Evolutionary conservation across 108 stramenopile species (phyloP), one percentile per base, ranked within the genome.

Genomic region (Bacterosira constricta): DNA sequence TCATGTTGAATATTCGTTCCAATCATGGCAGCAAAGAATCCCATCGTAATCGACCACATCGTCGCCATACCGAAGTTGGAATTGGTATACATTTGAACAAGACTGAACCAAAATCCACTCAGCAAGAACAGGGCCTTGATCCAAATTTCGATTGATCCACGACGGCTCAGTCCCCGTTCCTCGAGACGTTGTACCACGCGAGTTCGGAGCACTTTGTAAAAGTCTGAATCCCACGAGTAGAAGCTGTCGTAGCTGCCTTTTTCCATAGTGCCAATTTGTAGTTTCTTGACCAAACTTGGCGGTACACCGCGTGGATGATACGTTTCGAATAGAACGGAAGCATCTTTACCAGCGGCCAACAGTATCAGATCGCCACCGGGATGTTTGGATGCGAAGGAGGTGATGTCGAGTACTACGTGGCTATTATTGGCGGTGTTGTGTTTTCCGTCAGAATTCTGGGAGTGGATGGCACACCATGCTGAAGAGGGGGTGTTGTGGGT

Each of bases 1-100:
- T 92, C 91, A 66, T 92, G 91, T 76, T 84, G 82, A 49, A 86
- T 81, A 42, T 77, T 82, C 6, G 81, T 82, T 30, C 85, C 85
- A 13, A 86, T 55, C 35, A 86, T 73, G 42, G 79, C 74, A 29
- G 85, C 82, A 54, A 81, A 83, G 8, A 69, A 34, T 20, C 85
- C 85, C 85, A 86, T 81, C 0, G 29, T 36, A 15, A 83, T 54
- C 25, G 69, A 69, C 50, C 69, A 66, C 15, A 59, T 39, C 10
- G 59, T 44, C 8, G 76, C 75, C 7, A 30, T 21, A 12, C 25
- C 26, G 51, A 52, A 50, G 12, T 52, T 41, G 9, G 45, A 25
- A 30, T 36, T 27, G 18, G 51, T 39, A 60, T 64, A 77, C 85
- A 86, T 86, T n/a, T 68, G 11, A 27, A 46, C 64, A 21, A 86